Evolutionary conservation across 208 protist species (phyloP).

Genomic region (Trypanosoma lewisi): DNA sequence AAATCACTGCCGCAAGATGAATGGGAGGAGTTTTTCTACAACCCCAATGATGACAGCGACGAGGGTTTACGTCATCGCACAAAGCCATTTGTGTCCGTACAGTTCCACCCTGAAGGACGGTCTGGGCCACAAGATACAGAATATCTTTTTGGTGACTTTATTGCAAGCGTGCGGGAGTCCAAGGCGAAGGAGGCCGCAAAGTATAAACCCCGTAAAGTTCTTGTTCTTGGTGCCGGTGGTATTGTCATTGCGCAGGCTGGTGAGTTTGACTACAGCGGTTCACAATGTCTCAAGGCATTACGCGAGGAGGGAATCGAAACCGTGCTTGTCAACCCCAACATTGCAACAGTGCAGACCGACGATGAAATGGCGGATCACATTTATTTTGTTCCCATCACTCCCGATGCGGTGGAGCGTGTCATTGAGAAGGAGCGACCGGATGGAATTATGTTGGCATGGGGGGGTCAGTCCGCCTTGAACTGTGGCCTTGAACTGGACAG

Average conservation of each 20-base stretch:
- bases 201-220: slow-evolving; percentile 88
- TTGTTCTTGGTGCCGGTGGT: slow-evolving; percentile 94
- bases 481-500: slow-evolving; percentile 95
- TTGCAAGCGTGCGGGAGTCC: slow-evolving; percentile 75
- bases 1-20: slow-evolving; percentile 80
- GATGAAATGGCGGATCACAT: slow-evolving; percentile 96
- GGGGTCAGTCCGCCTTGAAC: slow-evolving; percentile 98
- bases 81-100: slow-evolving; percentile 96
- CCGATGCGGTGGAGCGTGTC: slow-evolving; percentile 92
- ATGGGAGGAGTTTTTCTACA: slow-evolving; percentile 96
- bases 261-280: slow-evolving; percentile 99
- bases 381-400: slow-evolving; percentile 97
- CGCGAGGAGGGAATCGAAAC: slow-evolving; percentile 97
- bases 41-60: slow-evolving; percentile 97
- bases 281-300: slow-evolving; percentile 97
- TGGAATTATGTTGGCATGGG: slow-evolving; percentile 96
- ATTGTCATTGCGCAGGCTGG: slow-evolving; percentile 98
- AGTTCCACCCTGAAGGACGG: slow-evolving; percentile 98
- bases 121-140: slow-evolving; percentile 97
- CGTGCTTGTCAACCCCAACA: slow-evolving; percentile 99
- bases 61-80: slow-evolving; percentile 95
- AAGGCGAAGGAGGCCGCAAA: slow-evolving; percentile 68
- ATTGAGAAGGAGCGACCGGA: slow-evolving; percentile 95
- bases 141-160: slow-evolving; percentile 97
- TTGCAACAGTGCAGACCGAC: slow-evolving; percentile 98